Evolutionary conservation across 495 filamentous ascomycete species (phyloP).

Genomic region (Bathelium albidoporum): DNA sequence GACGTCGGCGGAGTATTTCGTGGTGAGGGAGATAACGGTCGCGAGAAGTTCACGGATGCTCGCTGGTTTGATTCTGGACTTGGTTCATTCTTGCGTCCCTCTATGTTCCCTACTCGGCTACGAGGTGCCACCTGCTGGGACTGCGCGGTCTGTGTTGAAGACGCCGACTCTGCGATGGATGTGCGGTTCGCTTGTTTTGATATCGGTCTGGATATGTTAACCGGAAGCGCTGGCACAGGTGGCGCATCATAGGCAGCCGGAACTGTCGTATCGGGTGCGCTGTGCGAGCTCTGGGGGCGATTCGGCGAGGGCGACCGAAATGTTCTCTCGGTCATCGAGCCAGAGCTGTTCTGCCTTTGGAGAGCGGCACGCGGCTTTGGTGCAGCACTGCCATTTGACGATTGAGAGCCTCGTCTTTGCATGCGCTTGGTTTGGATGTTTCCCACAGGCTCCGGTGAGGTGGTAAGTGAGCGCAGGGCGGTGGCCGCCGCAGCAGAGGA

Average conservation of each 20-base stretch:
- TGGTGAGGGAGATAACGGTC: slow-evolving; percentile 48
- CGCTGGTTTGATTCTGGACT: neutral
- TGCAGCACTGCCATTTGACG: slow-evolving; percentile 47
- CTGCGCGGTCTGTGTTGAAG: neutral
- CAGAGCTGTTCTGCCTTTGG: slow-evolving; percentile 55
- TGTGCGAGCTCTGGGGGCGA: slow-evolving; percentile 33
- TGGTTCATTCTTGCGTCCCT: slow-evolving; percentile 24
- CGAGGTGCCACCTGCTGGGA: neutral
- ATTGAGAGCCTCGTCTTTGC: slow-evolving; percentile 54
- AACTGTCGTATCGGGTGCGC: neutral
- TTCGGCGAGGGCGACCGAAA: slow-evolving; percentile 63
- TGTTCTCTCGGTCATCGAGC: slow-evolving; percentile 77
- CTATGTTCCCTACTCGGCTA: slow-evolving; percentile 38
- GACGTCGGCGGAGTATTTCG: neutral
- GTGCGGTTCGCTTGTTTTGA: slow-evolving; percentile 33
- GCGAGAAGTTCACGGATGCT: slow-evolving; percentile 74
- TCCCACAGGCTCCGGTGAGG: slow-evolving; percentile 64
- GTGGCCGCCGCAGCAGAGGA: slow-evolving; percentile 78
- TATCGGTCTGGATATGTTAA: slow-evolving; percentile 34
- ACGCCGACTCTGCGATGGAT: slow-evolving; percentile 42
- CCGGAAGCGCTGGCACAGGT: slow-evolving; percentile 64
- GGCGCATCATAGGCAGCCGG: slow-evolving; percentile 40
- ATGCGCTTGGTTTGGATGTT: slow-evolving; percentile 83
- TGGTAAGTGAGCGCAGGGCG: slow-evolving; percentile 64
- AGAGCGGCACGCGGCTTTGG: slow-evolving; percentile 27